These are phyloP conservation scores for Cardamine chenopodiifolia DNA, from an alignment of 345 rosid species.

Conservation along the genomic window DNA sequence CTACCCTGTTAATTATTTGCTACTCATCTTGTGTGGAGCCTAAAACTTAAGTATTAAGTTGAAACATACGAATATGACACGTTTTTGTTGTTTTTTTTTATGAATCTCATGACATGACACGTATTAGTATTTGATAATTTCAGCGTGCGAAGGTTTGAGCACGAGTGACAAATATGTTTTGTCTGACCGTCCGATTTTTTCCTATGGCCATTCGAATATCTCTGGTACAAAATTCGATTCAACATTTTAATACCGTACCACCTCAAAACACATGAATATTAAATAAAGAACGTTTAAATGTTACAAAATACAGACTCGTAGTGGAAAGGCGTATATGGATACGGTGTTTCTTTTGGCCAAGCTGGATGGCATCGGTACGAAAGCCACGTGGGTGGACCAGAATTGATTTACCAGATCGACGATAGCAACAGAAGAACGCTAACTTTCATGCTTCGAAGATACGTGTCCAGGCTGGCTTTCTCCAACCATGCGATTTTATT, in stretches of 20 bases:
- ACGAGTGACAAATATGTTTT: not conserved
- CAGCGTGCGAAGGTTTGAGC: not conserved
- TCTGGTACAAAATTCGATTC: not conserved
- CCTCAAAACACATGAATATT: not conserved
- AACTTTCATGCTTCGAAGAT: slow-evolving; percentile 32
- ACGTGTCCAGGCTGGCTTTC: slow-evolving; percentile 7
- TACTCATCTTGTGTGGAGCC: not conserved
- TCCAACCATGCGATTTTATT: not conserved
- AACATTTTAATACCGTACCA: not conserved
- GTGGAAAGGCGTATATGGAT: not conserved
- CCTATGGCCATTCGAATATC: not conserved
- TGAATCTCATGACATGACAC: not conserved
- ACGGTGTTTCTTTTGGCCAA: not conserved
- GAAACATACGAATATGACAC: not conserved
- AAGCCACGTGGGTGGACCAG: slow-evolving; percentile 23
- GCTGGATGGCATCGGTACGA: not conserved
- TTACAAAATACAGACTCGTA: slow-evolving; percentile 1
- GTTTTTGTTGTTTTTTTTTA: too few relatives aligned
- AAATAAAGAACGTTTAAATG: not conserved
- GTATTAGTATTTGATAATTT: not conserved
- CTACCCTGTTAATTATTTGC: not conserved
- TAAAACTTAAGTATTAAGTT: not conserved
- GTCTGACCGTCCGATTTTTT: not conserved
- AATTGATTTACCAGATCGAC: not conserved
- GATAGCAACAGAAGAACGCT: slow-evolving; percentile 27